Conservation (phyloP, 257 asterid genomes). For the Nicotiana tomentosiformis region DNA sequence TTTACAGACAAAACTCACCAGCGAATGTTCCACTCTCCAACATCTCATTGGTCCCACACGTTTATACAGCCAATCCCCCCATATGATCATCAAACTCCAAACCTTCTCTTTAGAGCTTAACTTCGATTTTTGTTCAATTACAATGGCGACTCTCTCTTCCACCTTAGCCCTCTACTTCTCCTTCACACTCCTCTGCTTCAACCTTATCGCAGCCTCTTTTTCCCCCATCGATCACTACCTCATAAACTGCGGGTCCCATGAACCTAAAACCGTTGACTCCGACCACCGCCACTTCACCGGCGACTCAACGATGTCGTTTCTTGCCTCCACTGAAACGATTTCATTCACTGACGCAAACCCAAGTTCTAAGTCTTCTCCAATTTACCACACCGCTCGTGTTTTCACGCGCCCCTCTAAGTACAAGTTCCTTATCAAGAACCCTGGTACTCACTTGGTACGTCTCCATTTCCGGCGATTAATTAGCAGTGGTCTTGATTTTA, state of each 20-base stretch:
- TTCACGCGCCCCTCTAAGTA: conserved; percentile 57
- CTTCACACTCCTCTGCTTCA: conserved; percentile 29
- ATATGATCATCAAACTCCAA: neutral
- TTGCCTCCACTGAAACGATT: conserved; percentile 33
- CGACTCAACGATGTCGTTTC: conserved; percentile 31
- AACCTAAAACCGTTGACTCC: conserved; percentile 34
- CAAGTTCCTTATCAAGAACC: conserved; percentile 46
- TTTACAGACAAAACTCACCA: neutral
- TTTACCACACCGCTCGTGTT: conserved; percentile 63
- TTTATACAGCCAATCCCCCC: neutral
- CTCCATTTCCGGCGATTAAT: conserved; percentile 52
- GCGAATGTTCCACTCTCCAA: neutral
- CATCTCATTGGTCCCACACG: neutral
- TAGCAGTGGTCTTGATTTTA: conserved; percentile 6
- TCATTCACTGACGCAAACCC: conserved; percentile 27
- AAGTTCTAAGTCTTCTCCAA: conserved; percentile 29
- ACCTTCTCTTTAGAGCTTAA: neutral
- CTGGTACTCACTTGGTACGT: conserved; percentile 67
- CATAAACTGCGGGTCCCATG: conserved; percentile 59
- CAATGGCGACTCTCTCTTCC: conserved; percentile 29
- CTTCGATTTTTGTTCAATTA: conserved; percentile 7
- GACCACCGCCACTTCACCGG: conserved; percentile 59
- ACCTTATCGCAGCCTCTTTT: conserved; percentile 34
- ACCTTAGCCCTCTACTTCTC: conserved; percentile 1
- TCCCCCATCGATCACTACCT: conserved; percentile 60